Conservation (phyloP, 1,139 yeast genomes). For the Zygoascus hellenicus region DNA sequence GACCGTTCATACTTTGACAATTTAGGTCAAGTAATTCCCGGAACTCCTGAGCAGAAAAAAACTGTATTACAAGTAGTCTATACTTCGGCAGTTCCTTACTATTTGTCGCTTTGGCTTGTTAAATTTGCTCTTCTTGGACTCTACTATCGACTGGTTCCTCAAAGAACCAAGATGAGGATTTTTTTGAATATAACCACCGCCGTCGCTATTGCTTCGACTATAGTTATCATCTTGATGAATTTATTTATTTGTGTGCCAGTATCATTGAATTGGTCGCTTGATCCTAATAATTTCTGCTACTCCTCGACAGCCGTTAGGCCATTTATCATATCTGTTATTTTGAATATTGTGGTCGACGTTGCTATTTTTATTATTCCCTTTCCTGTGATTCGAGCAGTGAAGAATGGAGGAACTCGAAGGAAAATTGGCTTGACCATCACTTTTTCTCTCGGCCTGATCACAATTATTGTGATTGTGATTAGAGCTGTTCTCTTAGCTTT, state of each 20-base stretch:
- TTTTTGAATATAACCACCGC: conserved; percentile 22
- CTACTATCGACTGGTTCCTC: conserved; percentile 28
- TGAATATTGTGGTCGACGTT: conserved; percentile 27
- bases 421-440: conserved; percentile 27
- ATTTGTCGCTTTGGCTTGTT: conserved; percentile 28
- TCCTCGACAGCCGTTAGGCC: conserved; percentile 29
- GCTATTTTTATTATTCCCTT: conserved; percentile 29
- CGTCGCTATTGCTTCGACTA: conserved; percentile 17
- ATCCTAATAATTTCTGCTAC: conserved; percentile 23
- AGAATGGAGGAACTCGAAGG: conserved; percentile 18
- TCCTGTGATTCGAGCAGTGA: conserved; percentile 25
- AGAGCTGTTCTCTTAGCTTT: conserved; percentile 25
- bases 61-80: conserved; percentile 26
- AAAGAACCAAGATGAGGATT: conserved; percentile 22
- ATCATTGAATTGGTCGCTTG: conserved; percentile 27
- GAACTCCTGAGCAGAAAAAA: conserved; percentile 18
- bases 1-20: conserved; percentile 25
- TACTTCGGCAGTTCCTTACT: conserved; percentile 29
- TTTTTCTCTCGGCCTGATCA: conserved; percentile 29
- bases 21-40: conserved; percentile 19
- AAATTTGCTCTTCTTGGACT: conserved; percentile 29
- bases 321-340: conserved; percentile 26
- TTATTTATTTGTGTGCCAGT: conserved; percentile 29
- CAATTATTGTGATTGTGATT: conserved; percentile 26
- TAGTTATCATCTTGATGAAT: conserved; percentile 24